Base-by-base conservation (phyloP, 2,329 filamentous ascomycete species). In the Thielaviopsis cerberus region DNA sequence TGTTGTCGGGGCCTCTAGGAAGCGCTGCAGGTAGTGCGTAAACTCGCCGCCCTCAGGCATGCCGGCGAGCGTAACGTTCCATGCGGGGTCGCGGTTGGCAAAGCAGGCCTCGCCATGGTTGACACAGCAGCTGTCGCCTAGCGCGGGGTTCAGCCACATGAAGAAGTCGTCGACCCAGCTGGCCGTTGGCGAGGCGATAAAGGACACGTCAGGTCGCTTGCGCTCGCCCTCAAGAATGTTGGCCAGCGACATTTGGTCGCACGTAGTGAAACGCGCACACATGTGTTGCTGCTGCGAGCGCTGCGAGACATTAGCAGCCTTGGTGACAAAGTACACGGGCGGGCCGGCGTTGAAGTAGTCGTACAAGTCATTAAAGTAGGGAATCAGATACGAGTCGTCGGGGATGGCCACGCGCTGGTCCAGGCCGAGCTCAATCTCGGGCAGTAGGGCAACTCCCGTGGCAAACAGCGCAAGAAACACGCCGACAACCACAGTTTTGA, bases 81-180 rank as follows among this genome's bases (percentile, higher is more conserved):
- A 98, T 0, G 83, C 74, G 1, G 88, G 88, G 22, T 82, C 71
- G 50, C 90, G 82, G 62, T 82, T 75, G 25, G 80, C 80, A 66
- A 98, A 96, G 70, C 92, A 98, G 1, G 83, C 75, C 64, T 82
- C 74, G 52, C 80, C 80, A 54, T 81, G 67, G 61, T 91, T 83
- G 41, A 86, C 76, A 65, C 87, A 96, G 72, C 78, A 83, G 54
- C 77, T 73, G 51, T 89, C 85, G 23, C 72, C 71, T 51, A 88
- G 79, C 55, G 82, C 79, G 0, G 92, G 92, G 64, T 97, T 94
- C n/a, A 97, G 74, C 91, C 92, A 98, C 61, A 88, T 78, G 71
- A 97, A 88, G 71, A 88, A 97, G 67, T 98, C 92, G 63, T 98
- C 92, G 20, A 98, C 79, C 92, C 92, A 98, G 69, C 86, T 96